Percentiles rank a stretch among this genome's conserved stretches.
phyloP scores from a whole-genome alignment of 176 grass and related monocot genomes.

The Oryza meridionalis region DNA sequence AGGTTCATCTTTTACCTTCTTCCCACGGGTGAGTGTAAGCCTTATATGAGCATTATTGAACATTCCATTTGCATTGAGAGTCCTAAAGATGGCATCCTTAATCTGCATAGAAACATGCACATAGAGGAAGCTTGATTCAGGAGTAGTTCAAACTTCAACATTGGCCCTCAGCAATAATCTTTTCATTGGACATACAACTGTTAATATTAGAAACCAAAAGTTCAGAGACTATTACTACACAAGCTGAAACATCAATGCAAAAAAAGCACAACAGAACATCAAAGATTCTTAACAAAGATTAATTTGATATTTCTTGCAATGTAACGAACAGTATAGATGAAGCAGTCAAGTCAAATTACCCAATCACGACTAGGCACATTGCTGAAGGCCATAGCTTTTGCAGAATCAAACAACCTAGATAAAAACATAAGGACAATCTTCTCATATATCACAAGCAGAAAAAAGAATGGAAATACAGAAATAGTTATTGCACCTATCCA shows the following conservation, averaged over 20 bases:
- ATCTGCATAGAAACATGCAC: slow-evolving; percentile 60
- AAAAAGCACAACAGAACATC: not conserved
- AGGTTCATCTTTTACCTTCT: slow-evolving; percentile 71
- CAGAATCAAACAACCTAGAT: slow-evolving; percentile 90
- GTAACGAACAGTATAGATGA: slow-evolving; percentile 18
- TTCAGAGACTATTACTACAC: not conserved
- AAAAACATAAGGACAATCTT: slow-evolving; percentile 26
- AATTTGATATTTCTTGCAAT: slow-evolving; percentile 25
- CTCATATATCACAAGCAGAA: slow-evolving; percentile 19
- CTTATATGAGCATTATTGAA: slow-evolving; percentile 95
- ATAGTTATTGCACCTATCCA: slow-evolving; percentile 71
- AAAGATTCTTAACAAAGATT: slow-evolving; percentile 9
- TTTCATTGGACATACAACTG: slow-evolving; percentile 14
- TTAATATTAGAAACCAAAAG: slow-evolving; percentile 21
- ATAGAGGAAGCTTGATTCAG: slow-evolving; percentile 10
- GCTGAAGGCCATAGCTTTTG: slow-evolving; percentile 92
- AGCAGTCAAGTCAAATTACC: slow-evolving; percentile 49
- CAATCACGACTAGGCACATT: slow-evolving; percentile 80
- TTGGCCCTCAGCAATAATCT: slow-evolving; percentile 4
- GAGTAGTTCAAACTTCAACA: slow-evolving; percentile 9
- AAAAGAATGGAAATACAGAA: slow-evolving; percentile 26
- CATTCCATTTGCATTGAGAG: slow-evolving; percentile 92
- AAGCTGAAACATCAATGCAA: slow-evolving; percentile 16
- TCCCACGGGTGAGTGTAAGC: slow-evolving; percentile 88
- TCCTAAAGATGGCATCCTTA: slow-evolving; percentile 92